Conservation (phyloP, 2,329 filamentous ascomycete genomes). For the Stachybotrys echinatus region DNA sequence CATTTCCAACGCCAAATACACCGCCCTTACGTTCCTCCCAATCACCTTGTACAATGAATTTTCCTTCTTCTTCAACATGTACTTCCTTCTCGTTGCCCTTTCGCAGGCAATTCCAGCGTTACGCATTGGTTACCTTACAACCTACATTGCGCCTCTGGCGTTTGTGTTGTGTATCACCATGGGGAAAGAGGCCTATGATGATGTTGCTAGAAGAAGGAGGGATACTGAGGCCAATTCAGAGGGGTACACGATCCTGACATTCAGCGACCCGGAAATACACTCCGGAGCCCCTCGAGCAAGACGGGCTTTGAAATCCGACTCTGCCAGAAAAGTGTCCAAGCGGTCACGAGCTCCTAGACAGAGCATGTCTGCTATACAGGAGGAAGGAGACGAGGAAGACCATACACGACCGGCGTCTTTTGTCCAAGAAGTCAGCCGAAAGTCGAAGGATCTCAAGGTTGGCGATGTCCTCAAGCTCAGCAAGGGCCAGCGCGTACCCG, state of each 20-base stretch:
- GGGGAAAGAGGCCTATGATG: constrained; percentile 93
- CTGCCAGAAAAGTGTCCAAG: constrained; percentile 21
- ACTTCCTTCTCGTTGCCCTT: constrained; percentile 90
- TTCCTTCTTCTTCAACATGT: constrained; percentile 99
- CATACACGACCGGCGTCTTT: constrained; percentile 37
- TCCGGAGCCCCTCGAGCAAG: constrained; percentile 32
- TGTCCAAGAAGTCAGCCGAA: constrained; percentile 66
- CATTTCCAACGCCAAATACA: constrained; percentile 97
- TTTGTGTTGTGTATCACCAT: constrained; percentile 91
- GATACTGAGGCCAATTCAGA: constrained; percentile 95
- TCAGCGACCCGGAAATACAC: constrained; percentile 50
- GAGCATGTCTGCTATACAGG: constrained; percentile 58
- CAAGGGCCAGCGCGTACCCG: constrained; percentile 90
- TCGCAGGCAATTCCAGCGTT: constrained; percentile 88
- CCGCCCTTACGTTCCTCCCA: constrained; percentile 87
- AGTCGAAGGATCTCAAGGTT: constrained; percentile 83
- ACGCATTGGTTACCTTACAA: constrained; percentile 89
- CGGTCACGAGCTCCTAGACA: constrained; percentile 22
- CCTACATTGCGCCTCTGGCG: constrained; percentile 85
- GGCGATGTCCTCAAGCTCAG: constrained; percentile 91
- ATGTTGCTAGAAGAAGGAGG: constrained; percentile 77
- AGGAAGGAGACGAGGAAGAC: constrained; percentile 56
- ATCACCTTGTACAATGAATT: constrained; percentile 97
- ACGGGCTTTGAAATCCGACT: constrained; percentile 38
- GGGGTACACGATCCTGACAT: constrained; percentile 71